Percentiles rank a stretch among this genome's conserved stretches.
Conservation (phyloP, 192 early-diverging fungal genomes). For the Gryganskiella cystojenkinii region DNA sequence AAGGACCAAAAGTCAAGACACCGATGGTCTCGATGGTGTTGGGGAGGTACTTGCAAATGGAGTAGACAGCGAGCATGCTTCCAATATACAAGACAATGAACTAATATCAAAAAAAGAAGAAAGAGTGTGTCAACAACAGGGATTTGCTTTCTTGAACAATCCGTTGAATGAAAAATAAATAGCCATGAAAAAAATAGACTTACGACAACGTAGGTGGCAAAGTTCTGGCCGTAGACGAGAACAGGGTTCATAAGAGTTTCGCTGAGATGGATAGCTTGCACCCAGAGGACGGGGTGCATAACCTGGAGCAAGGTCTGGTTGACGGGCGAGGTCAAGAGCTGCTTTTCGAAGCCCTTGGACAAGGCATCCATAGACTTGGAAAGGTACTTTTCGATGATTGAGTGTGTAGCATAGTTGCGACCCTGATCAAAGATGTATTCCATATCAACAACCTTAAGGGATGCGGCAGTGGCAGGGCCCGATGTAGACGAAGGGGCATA, state of each 20-base stretch:
- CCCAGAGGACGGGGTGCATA: conserved; percentile 40
- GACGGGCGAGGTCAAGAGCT: conserved; percentile 38
- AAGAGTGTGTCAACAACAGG: not conserved
- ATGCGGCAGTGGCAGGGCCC: conserved; percentile 28
- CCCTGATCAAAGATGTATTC: conserved; percentile 51
- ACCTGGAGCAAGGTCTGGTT: conserved; percentile 44
- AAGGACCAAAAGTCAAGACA: conserved; percentile 38
- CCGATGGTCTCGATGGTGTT: conserved; percentile 50
- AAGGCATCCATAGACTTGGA: conserved; percentile 27
- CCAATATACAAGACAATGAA: conserved; percentile 50
- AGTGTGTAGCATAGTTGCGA: conserved; percentile 41
- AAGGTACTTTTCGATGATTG: conserved; percentile 46
- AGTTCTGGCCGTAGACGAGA: conserved; percentile 46
- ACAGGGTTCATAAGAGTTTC: conserved; percentile 47
- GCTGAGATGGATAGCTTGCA: conserved; percentile 28
- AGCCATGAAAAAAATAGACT: conserved; percentile 5
- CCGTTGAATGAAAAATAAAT: no score
- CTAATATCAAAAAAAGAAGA: conserved; percentile 5
- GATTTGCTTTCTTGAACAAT: no score
- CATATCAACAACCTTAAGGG: conserved; percentile 30
- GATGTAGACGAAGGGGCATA: conserved; percentile 27
- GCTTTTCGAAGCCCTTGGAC: conserved; percentile 20
- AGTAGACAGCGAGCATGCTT: conserved; percentile 39
- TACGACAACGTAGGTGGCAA: conserved; percentile 47
- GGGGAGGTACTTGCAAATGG: conserved; percentile 48